phyloP scores from a whole-genome alignment of 2,329 filamentous ascomycete genomes.

The Pestalotiopsis sp. region DNA sequence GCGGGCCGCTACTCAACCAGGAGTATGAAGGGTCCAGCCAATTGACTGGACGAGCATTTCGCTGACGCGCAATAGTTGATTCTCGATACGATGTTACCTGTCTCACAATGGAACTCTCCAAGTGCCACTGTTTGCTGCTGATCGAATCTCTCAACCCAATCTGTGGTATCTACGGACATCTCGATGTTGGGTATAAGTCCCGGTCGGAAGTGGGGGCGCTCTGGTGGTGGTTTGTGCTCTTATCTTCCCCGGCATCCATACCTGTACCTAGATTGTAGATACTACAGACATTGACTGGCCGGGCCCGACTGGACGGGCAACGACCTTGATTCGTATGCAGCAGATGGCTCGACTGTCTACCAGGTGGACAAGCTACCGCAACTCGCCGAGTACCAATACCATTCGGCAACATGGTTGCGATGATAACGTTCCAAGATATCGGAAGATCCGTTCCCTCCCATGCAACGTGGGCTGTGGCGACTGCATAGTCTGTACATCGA shows the following conservation, averaged over 20 bases:
- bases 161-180: not conserved
- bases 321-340: not conserved
- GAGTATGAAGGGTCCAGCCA: not conserved
- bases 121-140: not conserved
- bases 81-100: not conserved
- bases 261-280: not conserved
- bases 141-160: not conserved
- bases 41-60: not conserved
- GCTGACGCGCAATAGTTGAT: not conserved
- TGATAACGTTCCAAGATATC: not conserved
- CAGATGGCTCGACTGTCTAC: not conserved
- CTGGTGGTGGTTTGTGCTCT: not conserved
- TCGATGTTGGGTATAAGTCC: not conserved
- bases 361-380: not conserved
- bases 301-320: not conserved
- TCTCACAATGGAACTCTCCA: not conserved
- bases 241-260: not conserved
- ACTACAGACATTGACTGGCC: too few relatives aligned
- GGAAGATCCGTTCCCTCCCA: not conserved
- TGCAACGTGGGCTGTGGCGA: conserved; percentile 1
- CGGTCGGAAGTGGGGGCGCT: not conserved
- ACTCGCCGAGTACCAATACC: not conserved
- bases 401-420: not conserved
- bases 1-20: not conserved
- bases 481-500: not conserved